Evolutionary conservation across 371 early-diverging fungal genomes (phyloP).

Genomic region (Rhizopus sp.): DNA sequence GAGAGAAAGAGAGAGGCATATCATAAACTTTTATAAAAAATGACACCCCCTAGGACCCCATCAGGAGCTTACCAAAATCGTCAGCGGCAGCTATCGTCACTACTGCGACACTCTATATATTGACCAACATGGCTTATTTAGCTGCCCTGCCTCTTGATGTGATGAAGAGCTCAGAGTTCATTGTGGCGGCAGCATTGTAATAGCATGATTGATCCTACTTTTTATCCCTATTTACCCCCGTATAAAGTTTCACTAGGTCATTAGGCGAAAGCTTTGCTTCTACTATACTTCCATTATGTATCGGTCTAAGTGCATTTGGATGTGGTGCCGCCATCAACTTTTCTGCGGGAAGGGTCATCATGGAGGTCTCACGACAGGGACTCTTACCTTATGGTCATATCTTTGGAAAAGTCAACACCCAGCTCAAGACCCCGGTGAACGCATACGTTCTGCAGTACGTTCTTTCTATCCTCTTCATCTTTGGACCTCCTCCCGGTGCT

Average conservation of each 20-base stretch:
- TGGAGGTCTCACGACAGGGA: constrained; percentile 45
- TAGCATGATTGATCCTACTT: background rate
- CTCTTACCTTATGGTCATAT: constrained; percentile 42
- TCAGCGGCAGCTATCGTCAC: constrained; percentile 31
- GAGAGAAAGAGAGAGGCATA: background rate
- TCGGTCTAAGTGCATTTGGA: constrained; percentile 40
- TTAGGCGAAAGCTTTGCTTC: constrained; percentile 44
- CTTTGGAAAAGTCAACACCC: constrained; percentile 39
- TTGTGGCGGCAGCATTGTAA: constrained; percentile 50
- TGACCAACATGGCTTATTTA: constrained; percentile 44
- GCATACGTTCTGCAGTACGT: constrained; percentile 40
- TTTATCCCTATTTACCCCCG: background rate
- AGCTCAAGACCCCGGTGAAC: constrained; percentile 37
- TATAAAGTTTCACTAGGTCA: constrained; percentile 34
- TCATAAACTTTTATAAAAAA: background rate
- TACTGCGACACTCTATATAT: constrained; percentile 34
- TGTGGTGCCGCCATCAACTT: constrained; percentile 38
- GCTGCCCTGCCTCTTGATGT: constrained; percentile 31
- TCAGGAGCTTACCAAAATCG: constrained; percentile 40
- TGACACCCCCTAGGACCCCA: constrained; percentile 32
- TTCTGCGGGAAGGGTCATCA: constrained; percentile 36
- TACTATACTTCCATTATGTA: constrained; percentile 34
- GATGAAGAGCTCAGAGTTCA: constrained; percentile 41
- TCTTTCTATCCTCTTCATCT: constrained; percentile 34
- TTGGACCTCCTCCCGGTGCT: constrained; percentile 44